These are phyloP conservation scores for Populus deltoides DNA, from an alignment of 345 rosid species.

Conservation along the genomic window DNA sequence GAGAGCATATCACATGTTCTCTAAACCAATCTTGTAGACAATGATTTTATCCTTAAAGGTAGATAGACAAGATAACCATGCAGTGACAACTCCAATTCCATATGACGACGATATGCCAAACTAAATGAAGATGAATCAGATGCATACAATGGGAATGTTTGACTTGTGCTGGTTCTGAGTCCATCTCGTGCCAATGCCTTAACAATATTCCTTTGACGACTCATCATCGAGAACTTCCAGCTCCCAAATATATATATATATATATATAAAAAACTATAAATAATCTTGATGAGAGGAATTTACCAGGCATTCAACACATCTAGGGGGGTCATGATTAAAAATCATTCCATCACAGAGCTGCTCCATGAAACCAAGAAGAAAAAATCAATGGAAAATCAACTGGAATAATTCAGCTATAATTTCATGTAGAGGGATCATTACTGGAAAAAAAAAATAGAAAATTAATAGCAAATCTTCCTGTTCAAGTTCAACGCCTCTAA, in stretches of 20 bases:
- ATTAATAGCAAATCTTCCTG: background rate
- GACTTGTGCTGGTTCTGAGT: background rate
- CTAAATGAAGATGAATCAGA: background rate
- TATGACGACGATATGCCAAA: background rate
- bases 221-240: background rate
- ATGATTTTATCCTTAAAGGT: background rate
- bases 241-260: background rate
- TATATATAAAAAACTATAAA: background rate
- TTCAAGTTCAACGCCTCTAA: background rate
- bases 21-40: background rate
- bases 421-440: background rate
- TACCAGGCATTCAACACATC: conserved; percentile 79
- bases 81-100: background rate
- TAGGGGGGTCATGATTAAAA: conserved; percentile 88
- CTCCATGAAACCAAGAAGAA: conserved; percentile 33
- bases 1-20: background rate
- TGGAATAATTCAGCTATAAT: background rate
- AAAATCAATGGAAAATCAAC: conserved; percentile 33
- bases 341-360: conserved; percentile 87
- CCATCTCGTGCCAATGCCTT: no score
- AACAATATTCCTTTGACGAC: no score
- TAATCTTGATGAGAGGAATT: conserved; percentile 23
- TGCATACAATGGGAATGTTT: background rate
- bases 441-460: background rate
- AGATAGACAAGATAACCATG: background rate